Evolutionary conservation across 352 stramenopile species (phyloP), one percentile per base, ranked within the genome.

Genomic region (Phytopythium kandeliae): DNA sequence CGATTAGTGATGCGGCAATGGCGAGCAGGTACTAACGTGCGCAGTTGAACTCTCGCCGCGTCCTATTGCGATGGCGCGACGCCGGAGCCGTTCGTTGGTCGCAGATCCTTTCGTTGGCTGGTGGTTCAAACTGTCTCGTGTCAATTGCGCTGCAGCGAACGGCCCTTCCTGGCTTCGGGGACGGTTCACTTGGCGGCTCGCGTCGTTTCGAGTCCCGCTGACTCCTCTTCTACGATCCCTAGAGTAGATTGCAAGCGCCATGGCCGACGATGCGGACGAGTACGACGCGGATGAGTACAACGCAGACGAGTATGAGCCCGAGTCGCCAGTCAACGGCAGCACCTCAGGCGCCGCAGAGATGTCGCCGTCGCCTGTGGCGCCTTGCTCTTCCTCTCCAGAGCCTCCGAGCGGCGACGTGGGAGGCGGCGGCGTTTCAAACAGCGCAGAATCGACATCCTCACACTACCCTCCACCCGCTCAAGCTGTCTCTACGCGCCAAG

Each of bases 271-370:
- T 3, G 53, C 60, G 34, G 44, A 46, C 2, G 57, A 56, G 34
- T 40, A 46, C 2, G 57, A 56, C 15, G 53, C 55, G 15, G 64
- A 62, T 28, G 53, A 34, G 33, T 71, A 74, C n/a, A 55, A 17
- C 5, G 64, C 58, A 37, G 65, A 70, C 28, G 65, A 70, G 24
- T 68, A 74, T 42, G 65, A 68, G 19, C 12, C 37, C 11, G 65
- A 74, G 41, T 67, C 64, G 3, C 64, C 64, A 5, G 44, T 48
- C 5, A 19, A 3, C 17, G 19, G 26, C 9, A 17, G 44, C 10
- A 7, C 30, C 28, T 15, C 2, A 5, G 3, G 5, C 24, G 42
- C n/a, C 5, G 13, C 44, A n/a, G 44, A 50, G 8, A 16, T 28
- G 17, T 25, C 26, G 19, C 44, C 44, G 28, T 15, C 19, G 25